Evolutionary conservation across 2,329 filamentous ascomycete genomes (phyloP), one percentile per base, ranked within the genome.

Genomic region (Fusarium papillatum): DNA sequence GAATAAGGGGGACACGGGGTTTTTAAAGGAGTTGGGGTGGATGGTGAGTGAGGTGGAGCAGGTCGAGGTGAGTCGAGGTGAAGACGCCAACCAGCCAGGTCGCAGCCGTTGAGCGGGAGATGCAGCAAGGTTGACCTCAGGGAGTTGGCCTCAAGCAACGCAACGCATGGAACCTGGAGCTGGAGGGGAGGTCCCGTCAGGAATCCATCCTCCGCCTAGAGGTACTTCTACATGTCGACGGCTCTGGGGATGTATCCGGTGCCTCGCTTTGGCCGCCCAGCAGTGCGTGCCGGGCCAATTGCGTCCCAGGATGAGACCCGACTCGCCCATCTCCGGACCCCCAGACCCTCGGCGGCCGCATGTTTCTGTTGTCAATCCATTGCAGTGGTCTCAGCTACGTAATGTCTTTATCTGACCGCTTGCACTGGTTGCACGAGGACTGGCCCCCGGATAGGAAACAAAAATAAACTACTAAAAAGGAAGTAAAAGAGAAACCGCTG

Each of bases 361-460:
- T 72, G 69, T 67, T 66, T 43, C 17, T 29, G 60, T 63, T 72
- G 61, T 72, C 68, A 57, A 73, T 69, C 68, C 64, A 48, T 39
- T 66, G 60, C 57, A 66, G 57, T 50, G 64, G 29, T 41, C 65
- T 57, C 70, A 66, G 67, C 66, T 77, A 77, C 69, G 70, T 71
- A 79, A 77, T 77, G 53, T 61, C 46, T 78, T 68, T 69, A 75
- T 75, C 74, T 71, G 78, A 79, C 78, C 74, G 74, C 74, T 77
- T 69, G 46, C 64, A 31, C 57, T 50, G 34, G 50, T 64, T 74
- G 59, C 43, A 60, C 62, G 48, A 66, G 62, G 31, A 13, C 29
- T 66, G 29, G 39, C 29, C 53, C 66, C 46, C 10, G 36, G 41
- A 53, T 53, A 62, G 41, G 63, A 69, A 73, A 55, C 55, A 70